A percentile compares a stretch with the other conserved stretches of the same genome.
These are phyloP conservation scores for Phytopythium litorale DNA, from an alignment of 352 stramenopile species.

Conservation along the genomic window DNA sequence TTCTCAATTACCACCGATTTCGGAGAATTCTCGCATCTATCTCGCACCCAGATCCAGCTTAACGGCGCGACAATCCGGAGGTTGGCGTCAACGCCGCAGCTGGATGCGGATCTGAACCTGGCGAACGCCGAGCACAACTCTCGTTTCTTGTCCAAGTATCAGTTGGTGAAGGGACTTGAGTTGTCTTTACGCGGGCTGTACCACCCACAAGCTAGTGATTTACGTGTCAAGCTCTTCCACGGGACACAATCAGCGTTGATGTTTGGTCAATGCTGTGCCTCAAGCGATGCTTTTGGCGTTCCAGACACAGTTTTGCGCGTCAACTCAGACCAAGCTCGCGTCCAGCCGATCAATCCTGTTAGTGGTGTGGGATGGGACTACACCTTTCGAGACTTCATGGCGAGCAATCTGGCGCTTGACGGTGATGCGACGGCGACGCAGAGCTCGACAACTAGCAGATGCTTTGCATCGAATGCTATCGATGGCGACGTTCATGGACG, in stretches of 20 bases:
- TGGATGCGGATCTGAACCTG: constrained; percentile 43
- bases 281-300: constrained; percentile 36
- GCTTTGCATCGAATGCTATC: constrained; percentile 57
- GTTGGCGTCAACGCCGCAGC: constrained; percentile 18
- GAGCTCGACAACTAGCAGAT: constrained; percentile 57
- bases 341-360: constrained; percentile 39
- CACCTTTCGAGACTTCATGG: constrained; percentile 49
- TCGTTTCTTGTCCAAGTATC: constrained; percentile 53
- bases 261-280: constrained; percentile 39
- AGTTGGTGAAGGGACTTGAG: constrained; percentile 44
- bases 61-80: constrained; percentile 54
- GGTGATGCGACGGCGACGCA: constrained; percentile 55
- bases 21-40: constrained; percentile 45
- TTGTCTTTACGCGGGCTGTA: constrained; percentile 61
- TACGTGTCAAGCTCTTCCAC: constrained; percentile 52
- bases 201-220: constrained; percentile 53
- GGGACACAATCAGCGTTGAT: constrained; percentile 28
- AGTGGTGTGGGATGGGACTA: constrained; percentile 74
- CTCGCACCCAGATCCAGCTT: constrained; percentile 28
- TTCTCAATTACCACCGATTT: constrained; percentile 27
- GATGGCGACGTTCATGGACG: constrained; percentile 46
- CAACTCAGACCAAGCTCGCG: constrained; percentile 39
- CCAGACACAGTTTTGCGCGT: constrained; percentile 34
- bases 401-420: constrained; percentile 47
- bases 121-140: constrained; percentile 23